phyloP scores from a whole-genome alignment of 2,329 filamentous ascomycete species.

The Fusarium virguliforme region DNA sequence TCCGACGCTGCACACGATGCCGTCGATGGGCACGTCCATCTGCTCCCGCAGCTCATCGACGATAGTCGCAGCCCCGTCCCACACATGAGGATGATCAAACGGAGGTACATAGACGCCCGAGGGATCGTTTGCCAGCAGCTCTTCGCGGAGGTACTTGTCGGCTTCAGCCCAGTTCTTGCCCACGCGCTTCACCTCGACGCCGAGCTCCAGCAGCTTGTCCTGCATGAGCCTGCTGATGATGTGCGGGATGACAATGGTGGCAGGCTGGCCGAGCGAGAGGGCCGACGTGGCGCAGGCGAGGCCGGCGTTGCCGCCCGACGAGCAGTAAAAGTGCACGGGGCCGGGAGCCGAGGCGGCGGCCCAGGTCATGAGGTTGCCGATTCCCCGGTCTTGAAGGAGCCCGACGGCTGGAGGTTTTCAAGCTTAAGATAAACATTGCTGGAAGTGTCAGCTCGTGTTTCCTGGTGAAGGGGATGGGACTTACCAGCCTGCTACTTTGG shows the following conservation, averaged over 20 bases:
- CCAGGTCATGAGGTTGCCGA: constrained; percentile 77
- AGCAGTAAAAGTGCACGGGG: constrained; percentile 81
- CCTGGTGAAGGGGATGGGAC: constrained; percentile 36
- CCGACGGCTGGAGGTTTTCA: constrained; percentile 86
- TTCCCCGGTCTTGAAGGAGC: constrained; percentile 89
- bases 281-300: constrained; percentile 85
- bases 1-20: constrained; percentile 83
- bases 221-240: constrained; percentile 80
- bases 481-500: constrained; percentile 80
- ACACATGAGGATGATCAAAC: constrained; percentile 79
- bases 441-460: constrained; percentile 22
- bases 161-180: constrained; percentile 80
- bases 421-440: constrained; percentile 88
- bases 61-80: constrained; percentile 75
- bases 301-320: constrained; percentile 87
- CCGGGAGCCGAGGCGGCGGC: constrained; percentile 55
- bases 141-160: constrained; percentile 75
- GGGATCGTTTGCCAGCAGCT: constrained; percentile 68
- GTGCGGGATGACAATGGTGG: constrained; percentile 82
- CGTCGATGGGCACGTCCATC: constrained; percentile 70
- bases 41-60: constrained; percentile 67
- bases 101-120: constrained; percentile 77
- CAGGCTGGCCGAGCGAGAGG: constrained; percentile 72
- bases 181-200: constrained; percentile 77
- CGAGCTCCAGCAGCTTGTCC: constrained; percentile 77